A percentile compares a stretch with the other conserved stretches of the same genome.
phyloP scores from a whole-genome alignment of 2,329 filamentous ascomycete species.

The Fusarium illudens region DNA sequence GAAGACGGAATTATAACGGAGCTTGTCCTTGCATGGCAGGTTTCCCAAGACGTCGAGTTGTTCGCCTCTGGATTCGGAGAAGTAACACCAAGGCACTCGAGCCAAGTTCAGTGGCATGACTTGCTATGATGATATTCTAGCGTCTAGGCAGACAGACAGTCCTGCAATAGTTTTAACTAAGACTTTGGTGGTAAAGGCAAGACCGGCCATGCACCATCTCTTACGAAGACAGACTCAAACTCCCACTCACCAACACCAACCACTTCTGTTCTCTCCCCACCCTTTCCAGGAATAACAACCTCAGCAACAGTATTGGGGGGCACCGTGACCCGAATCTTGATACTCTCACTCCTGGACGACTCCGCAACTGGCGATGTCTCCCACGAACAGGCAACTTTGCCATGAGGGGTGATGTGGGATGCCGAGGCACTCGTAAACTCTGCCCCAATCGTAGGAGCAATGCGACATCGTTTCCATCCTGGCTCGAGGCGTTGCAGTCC shows the following conservation, averaged over 20 bases:
- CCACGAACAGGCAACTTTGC: neutral
- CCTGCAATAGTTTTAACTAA: neutral
- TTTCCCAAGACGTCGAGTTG: too few species aligned
- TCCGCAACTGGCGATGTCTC: neutral
- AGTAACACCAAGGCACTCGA: too few species aligned
- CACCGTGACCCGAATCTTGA: neutral
- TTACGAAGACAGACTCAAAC: neutral
- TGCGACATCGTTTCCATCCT: conserved; percentile 24
- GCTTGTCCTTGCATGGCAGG: too few species aligned
- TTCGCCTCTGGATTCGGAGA: too few species aligned
- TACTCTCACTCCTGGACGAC: neutral
- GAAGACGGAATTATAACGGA: too few species aligned
- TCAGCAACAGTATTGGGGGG: neutral
- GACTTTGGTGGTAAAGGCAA: neutral
- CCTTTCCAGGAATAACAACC: neutral
- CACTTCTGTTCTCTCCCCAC: neutral
- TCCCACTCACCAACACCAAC: conserved; percentile 3
- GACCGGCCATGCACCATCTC: conserved; percentile 8
- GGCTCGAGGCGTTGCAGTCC: conserved; percentile 24
- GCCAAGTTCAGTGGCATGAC: too few species aligned
- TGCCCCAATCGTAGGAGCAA: conserved; percentile 1
- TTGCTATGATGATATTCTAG: too few species aligned
- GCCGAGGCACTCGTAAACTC: conserved; percentile 8
- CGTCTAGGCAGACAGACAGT: too few species aligned
- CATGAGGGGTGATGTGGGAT: conserved; percentile 9